Evolutionary conservation across 805 yeast genomes (phyloP).

Genomic region (Lachancea mirantina): DNA sequence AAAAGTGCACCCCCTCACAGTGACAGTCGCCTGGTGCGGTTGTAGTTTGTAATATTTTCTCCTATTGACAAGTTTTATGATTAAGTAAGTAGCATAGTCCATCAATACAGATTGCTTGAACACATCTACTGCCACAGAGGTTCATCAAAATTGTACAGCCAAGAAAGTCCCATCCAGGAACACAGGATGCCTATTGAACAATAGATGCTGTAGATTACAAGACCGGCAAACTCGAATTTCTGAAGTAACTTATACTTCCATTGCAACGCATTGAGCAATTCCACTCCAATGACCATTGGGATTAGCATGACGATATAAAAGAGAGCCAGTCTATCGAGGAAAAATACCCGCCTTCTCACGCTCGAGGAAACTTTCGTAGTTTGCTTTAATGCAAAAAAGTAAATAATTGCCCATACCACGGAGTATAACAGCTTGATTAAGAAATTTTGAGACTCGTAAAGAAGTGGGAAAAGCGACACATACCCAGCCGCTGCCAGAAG

Average conservation of each 20-base stretch:
- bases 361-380: slow-evolving; percentile 44
- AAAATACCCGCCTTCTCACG: slow-evolving; percentile 44
- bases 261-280: slow-evolving; percentile 49
- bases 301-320: slow-evolving; percentile 61
- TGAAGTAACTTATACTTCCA: slow-evolving; percentile 45
- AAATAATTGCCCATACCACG: slow-evolving; percentile 76
- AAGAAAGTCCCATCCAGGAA: slow-evolving; percentile 82
- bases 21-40: slow-evolving; percentile 1
- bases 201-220: slow-evolving; percentile 80
- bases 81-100: too few relatives aligned
- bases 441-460: slow-evolving; percentile 75
- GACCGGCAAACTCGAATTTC: slow-evolving; percentile 62
- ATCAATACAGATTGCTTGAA: slow-evolving; percentile 3
- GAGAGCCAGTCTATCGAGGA: slow-evolving; percentile 62
- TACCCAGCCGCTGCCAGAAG: slow-evolving; percentile 73
- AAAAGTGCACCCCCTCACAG: neutral
- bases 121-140: slow-evolving; percentile 43
- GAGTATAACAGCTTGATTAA: slow-evolving; percentile 70
- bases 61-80: too few relatives aligned
- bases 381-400: slow-evolving; percentile 62
- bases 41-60: neutral
- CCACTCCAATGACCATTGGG: slow-evolving; percentile 49
- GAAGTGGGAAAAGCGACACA: slow-evolving; percentile 80
- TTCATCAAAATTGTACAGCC: slow-evolving; percentile 84
- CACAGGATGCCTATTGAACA: slow-evolving; percentile 79